Evolutionary conservation across 345 rosid species (phyloP).

Genomic region (Pugionium cornutum): DNA sequence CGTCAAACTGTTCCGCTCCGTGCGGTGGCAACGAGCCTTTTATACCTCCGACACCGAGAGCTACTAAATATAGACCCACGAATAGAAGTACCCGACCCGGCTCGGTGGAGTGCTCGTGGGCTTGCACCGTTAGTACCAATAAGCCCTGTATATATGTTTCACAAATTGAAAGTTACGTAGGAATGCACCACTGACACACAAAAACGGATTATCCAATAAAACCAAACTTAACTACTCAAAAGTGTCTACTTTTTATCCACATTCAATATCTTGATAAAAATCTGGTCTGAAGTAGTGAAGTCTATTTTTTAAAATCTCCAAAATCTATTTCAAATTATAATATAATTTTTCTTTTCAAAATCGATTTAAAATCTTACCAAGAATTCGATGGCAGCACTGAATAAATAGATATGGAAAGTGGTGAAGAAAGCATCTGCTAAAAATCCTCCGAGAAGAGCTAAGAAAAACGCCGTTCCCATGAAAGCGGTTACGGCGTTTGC

Average conservation of each 20-base stretch:
- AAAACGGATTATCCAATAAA: not conserved
- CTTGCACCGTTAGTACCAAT: slow-evolving; percentile 53
- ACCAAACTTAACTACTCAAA: not conserved
- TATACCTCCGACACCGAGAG: slow-evolving; percentile 90
- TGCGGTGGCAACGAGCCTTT: slow-evolving; percentile 94
- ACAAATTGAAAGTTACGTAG: not conserved
- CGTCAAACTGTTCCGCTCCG: slow-evolving; percentile 94
- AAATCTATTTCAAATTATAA: too few species aligned
- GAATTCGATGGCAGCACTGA: slow-evolving; percentile 71
- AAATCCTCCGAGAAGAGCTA: slow-evolving; percentile 87
- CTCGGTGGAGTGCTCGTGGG: slow-evolving; percentile 52
- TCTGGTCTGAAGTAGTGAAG: not conserved
- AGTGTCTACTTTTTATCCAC: not conserved
- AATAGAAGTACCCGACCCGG: slow-evolving; percentile 62
- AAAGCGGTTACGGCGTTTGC: slow-evolving; percentile 83
- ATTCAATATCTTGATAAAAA: not conserved
- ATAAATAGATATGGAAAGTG: slow-evolving; percentile 65
- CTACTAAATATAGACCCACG: slow-evolving; percentile 76
- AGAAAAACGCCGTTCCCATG: slow-evolving; percentile 91
- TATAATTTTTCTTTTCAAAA: too few species aligned
- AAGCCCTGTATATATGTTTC: slow-evolving; percentile 32
- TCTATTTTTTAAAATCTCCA: too few species aligned
- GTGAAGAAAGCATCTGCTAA: slow-evolving; percentile 73
- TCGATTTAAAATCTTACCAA: slow-evolving; percentile 56
- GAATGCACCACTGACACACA: not conserved